phyloP scores from a whole-genome alignment of 805 yeast species.

The Tetrapisispora namnaoensis region DNA sequence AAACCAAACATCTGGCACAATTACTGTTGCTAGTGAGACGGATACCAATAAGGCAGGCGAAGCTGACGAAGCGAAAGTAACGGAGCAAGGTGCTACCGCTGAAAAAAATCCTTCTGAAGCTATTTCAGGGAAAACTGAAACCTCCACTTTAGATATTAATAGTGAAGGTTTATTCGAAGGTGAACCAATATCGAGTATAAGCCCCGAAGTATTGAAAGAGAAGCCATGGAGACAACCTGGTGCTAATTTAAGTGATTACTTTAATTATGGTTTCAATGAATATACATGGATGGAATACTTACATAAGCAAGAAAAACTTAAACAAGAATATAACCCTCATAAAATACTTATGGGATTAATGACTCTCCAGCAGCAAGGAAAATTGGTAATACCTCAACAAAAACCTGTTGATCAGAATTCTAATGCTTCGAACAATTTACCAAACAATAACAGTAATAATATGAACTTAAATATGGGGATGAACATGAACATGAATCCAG shows the following conservation, averaged over 20 bases:
- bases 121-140: conserved; percentile 10
- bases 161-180: conserved; percentile 48
- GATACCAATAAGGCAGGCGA: conserved; percentile 4
- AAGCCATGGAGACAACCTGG: conserved; percentile 99
- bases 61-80: conserved; percentile 2
- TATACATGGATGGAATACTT: conserved; percentile 92
- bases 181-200: conserved; percentile 69
- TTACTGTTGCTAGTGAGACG: conserved; percentile 12
- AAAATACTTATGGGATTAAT: conserved; percentile 53
- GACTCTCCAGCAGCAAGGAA: conserved; percentile 29
- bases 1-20: conserved; percentile 7
- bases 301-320: conserved; percentile 69
- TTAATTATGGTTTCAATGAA: conserved; percentile 95
- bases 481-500: conserved; percentile 1
- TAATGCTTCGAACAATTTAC: conserved; percentile 10
- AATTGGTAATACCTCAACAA: conserved; percentile 34
- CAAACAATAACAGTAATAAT: conserved; percentile 3
- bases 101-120: conserved; percentile 7
- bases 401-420: conserved; percentile 6
- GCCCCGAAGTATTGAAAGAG: conserved; percentile 71
- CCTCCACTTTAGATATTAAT: conserved; percentile 27
- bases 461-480: background rate
- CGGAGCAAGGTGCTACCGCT: background rate
- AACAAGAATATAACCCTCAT: conserved; percentile 75
- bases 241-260: conserved; percentile 87